A percentile compares a stretch with the other conserved stretches of the same genome.
phyloP scores from a whole-genome alignment of 2,329 filamentous ascomycete species.

The Ascochyta koolunga region DNA sequence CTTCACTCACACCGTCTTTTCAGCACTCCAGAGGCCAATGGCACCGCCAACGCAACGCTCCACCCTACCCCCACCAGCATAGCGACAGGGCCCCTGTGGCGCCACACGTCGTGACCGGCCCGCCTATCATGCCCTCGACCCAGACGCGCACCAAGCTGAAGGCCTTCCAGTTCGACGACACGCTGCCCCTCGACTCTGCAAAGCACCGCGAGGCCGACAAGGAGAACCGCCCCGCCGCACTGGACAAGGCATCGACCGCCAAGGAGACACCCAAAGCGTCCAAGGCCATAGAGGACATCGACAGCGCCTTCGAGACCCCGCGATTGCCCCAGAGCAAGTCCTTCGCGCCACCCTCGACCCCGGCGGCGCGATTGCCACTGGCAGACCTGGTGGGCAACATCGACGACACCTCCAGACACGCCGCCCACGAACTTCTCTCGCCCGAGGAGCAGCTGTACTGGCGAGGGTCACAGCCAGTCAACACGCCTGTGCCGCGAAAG shows the following conservation, averaged over 20 bases:
- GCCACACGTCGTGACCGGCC: conserved; percentile 42
- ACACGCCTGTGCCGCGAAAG: conserved; percentile 50
- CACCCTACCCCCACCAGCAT: conserved; percentile 32
- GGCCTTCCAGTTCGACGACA: conserved; percentile 59
- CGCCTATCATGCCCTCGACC: conserved; percentile 57
- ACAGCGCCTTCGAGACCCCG: conserved; percentile 33
- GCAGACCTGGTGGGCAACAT: conserved; percentile 67
- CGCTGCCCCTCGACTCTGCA: conserved; percentile 29
- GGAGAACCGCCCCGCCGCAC: conserved; percentile 46
- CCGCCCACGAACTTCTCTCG: conserved; percentile 56
- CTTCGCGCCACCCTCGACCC: conserved; percentile 60
- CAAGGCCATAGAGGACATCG: conserved; percentile 20
- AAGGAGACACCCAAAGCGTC: conserved; percentile 31
- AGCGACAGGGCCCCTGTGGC: conserved; percentile 34
- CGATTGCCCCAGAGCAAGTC: conserved; percentile 33
- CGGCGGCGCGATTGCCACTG: conserved; percentile 63
- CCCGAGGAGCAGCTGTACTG: conserved; percentile 67
- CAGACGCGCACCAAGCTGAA: conserved; percentile 62
- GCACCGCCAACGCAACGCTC: conserved; percentile 41
- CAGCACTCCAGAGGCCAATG: conserved; percentile 45
- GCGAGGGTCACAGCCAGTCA: conserved; percentile 56
- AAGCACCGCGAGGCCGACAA: conserved; percentile 49
- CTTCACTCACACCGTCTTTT: conserved; percentile 12
- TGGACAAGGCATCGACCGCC: conserved; percentile 11
- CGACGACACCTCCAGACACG: conserved; percentile 60